Base-by-base conservation (phyloP, 345 rosid genomes). In the Salix exigua region DNA sequence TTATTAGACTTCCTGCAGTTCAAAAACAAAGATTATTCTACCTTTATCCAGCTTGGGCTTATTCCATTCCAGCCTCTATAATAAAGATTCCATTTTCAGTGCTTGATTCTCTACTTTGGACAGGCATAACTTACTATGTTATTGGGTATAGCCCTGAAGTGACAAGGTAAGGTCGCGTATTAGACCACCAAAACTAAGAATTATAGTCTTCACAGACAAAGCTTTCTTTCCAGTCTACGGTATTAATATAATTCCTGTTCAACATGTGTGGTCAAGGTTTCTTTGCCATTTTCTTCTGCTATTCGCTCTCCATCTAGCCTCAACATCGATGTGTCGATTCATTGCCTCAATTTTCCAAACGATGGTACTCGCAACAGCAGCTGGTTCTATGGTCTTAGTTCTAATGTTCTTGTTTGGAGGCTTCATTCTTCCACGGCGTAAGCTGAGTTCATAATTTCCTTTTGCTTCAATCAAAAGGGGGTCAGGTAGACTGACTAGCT, bases 11-110 rank as follows among this genome's bases (percentile, higher is more conserved):
- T 37, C 85, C 85, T 1, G 83, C 86, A 11, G 74, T 87, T 38
- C 68, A 87, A 83, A 89, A 85, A 68, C 92, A 89, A 68, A 83
- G 81, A 50, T 82, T 76, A 37, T 81, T 83, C 33, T 76, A 67
- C 35, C 74, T 87, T 23, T 85, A 84, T 69, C 89, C 88, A 11
- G 84, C 90, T 12, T 89, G 92, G 92, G 87, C 89, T 14, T 89
- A 79, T 62, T 79, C 90, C 26, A 62, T 87, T 17, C 89, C 92
- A 14, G 82, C 90, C 12, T 81, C 78, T 44, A 35, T 89, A 40
- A 72, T 84, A 21, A 84, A 82, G 71, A 78, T 87, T 66, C 92
- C 92, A 1, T 64, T 86, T 74, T 85, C 88, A 21, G 33, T 82
- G 10, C 60, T 78, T 31, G 90, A 87, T 37, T 62, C 88, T 46